phyloP scores from a whole-genome alignment of 2,329 filamentous ascomycete species.

The Aspergillus sclerotialis region DNA sequence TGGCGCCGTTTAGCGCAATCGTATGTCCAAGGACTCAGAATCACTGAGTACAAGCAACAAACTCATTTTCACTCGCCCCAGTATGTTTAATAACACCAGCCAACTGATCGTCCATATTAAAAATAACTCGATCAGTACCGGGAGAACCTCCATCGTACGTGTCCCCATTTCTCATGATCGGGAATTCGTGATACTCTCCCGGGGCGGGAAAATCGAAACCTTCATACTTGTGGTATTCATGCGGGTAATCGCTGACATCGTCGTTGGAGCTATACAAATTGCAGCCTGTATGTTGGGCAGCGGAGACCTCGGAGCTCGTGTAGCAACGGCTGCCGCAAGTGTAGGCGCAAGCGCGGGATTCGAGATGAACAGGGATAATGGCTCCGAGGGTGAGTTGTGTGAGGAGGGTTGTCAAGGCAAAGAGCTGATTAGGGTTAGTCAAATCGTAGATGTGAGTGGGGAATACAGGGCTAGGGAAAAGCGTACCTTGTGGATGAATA shows the following conservation, averaged over 20 bases:
- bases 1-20: too few species aligned
- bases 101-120: constrained; percentile 50
- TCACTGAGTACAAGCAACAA: constrained; percentile 60
- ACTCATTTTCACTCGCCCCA: constrained; percentile 60
- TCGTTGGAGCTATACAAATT: constrained; percentile 39
- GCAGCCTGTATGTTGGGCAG: constrained; percentile 48
- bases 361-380: too few species aligned
- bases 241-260: constrained; percentile 44
- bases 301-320: constrained; percentile 41
- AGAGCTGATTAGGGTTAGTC: too few species aligned
- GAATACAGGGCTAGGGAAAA: too few species aligned
- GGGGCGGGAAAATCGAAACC: constrained; percentile 54
- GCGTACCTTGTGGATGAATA: too few species aligned
- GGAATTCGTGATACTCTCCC: constrained; percentile 59
- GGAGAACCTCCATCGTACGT: constrained; percentile 56
- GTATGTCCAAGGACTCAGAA: too few species aligned
- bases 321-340: constrained; percentile 52
- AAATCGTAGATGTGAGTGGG: too few species aligned
- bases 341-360: too few species aligned
- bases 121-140: constrained; percentile 60
- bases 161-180: constrained; percentile 43
- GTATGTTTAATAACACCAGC: constrained; percentile 65
- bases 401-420: too few species aligned
- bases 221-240: constrained; percentile 56
- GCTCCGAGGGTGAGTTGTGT: too few species aligned